Evolutionary conservation across 352 stramenopile genomes (phyloP).

Genomic region (Pythium insidiosum): DNA sequence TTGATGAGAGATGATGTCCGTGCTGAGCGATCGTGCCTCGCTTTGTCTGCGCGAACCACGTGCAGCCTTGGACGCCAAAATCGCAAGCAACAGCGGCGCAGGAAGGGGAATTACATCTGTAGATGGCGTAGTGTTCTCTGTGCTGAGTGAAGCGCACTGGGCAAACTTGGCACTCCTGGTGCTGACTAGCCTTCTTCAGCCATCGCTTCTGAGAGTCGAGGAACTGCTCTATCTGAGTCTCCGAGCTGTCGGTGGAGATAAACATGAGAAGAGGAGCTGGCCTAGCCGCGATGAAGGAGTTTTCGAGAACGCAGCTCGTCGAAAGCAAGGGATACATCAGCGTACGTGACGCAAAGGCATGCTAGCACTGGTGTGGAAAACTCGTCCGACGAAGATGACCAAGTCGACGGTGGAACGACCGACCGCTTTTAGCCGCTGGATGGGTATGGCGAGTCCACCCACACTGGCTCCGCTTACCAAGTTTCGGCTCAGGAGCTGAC

Average conservation of each 20-base stretch:
- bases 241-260: neutral
- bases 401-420: too few species aligned
- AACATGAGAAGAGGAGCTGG: too few species aligned
- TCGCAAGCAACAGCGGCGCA: neutral
- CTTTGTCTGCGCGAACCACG: neutral
- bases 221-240: neutral
- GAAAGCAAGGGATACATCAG: too few species aligned
- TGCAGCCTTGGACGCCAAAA: neutral
- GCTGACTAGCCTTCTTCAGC: conserved; percentile 3
- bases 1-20: neutral
- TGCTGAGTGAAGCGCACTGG: neutral
- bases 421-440: too few species aligned
- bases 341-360: too few species aligned
- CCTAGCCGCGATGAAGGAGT: too few species aligned
- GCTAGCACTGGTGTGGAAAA: too few species aligned
- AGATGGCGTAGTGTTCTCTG: conserved; percentile 1
- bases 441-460: too few species aligned
- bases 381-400: too few species aligned
- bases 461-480: too few species aligned
- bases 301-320: too few species aligned
- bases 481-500: too few species aligned
- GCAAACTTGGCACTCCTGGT: neutral
- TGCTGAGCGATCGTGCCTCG: neutral
- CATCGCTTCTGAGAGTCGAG: neutral
- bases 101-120: neutral